A percentile compares a stretch with the other conserved stretches of the same genome.
Conservation (phyloP, 2,329 filamentous ascomycete species). For the Claviceps sp. region DNA sequence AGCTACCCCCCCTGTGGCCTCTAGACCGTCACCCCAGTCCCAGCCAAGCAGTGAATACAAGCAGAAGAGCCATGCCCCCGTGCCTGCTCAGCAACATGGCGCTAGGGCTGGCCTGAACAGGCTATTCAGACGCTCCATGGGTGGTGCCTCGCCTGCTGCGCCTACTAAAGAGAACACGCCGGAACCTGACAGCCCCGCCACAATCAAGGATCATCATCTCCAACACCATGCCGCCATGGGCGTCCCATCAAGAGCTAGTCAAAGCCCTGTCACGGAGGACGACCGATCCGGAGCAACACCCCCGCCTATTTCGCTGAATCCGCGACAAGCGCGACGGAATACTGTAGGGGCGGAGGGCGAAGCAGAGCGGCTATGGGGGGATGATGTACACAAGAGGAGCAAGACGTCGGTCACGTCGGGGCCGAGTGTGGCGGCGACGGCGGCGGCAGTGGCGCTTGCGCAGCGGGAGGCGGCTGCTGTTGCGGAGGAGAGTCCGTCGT, state of each 20-base stretch:
- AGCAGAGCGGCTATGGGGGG: conserved; percentile 9
- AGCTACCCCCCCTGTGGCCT: not conserved
- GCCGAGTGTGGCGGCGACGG: conserved; percentile 3
- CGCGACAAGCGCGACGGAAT: conserved; percentile 17
- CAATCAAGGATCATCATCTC: conserved; percentile 10
- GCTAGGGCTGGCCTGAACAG: conserved; percentile 33
- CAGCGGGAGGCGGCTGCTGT: conserved; percentile 5
- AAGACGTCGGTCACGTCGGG: not conserved
- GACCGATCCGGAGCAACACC: conserved; percentile 38
- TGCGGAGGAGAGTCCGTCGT: not conserved
- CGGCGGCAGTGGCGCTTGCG: conserved; percentile 6
- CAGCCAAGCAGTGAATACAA: conserved; percentile 17
- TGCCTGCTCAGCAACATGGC: conserved; percentile 29
- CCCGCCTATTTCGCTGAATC: conserved; percentile 40
- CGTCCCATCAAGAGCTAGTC: conserved; percentile 26
- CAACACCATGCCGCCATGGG: conserved; percentile 16
- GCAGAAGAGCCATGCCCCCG: conserved; percentile 36
- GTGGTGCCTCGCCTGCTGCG: conserved; percentile 15
- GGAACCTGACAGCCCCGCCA: conserved; percentile 7
- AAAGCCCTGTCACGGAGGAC: conserved; percentile 23
- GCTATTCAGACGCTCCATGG: conserved; percentile 37
- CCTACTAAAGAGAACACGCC: not conserved
- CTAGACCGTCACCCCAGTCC: not conserved
- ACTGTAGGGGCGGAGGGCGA: conserved; percentile 12
- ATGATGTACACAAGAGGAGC: conserved; percentile 3